Percentiles rank a stretch among this genome's conserved stretches.
Conservation (phyloP, 1,284 basidiomycete species). For the Tilletia indica region DNA sequence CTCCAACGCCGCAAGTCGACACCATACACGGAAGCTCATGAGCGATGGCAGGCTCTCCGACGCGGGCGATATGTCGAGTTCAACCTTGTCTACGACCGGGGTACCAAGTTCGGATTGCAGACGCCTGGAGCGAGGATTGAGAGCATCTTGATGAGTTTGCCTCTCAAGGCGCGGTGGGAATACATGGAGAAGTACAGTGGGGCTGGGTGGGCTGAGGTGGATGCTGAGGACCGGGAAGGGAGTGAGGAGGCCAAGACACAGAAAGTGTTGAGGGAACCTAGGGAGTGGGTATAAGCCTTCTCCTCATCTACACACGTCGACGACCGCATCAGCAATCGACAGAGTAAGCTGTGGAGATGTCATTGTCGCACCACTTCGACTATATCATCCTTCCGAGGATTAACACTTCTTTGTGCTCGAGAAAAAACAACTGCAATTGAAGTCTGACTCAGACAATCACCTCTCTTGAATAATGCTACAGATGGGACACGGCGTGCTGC, state of each 20-base stretch:
- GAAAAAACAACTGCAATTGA: too few relatives aligned
- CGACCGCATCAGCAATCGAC: neutral
- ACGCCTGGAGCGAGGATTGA: conserved; percentile 55
- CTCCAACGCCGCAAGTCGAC: conserved; percentile 41
- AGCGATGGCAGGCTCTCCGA: conserved; percentile 50
- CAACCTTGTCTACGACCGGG: conserved; percentile 54
- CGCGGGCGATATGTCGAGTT: conserved; percentile 54
- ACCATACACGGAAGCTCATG: conserved; percentile 34
- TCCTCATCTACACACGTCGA: neutral
- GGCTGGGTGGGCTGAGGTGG: conserved; percentile 31
- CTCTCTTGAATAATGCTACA: neutral
- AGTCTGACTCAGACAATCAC: too few relatives aligned
- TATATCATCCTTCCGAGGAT: too few relatives aligned
- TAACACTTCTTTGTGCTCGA: too few relatives aligned
- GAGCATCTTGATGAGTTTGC: conserved; percentile 55
- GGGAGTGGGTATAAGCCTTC: conserved; percentile 38
- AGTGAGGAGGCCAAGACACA: conserved; percentile 35
- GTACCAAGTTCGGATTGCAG: conserved; percentile 54
- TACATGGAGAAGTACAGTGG: conserved; percentile 50
- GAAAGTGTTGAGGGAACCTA: conserved; percentile 36
- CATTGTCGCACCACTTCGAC: too few relatives aligned
- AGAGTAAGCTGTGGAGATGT: too few relatives aligned
- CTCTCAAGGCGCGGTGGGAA: conserved; percentile 52
- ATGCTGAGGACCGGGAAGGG: conserved; percentile 24
- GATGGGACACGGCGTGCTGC: neutral